Evolutionary conservation across 208 protist genomes (phyloP).

Genomic region (Lotmaria passim): DNA sequence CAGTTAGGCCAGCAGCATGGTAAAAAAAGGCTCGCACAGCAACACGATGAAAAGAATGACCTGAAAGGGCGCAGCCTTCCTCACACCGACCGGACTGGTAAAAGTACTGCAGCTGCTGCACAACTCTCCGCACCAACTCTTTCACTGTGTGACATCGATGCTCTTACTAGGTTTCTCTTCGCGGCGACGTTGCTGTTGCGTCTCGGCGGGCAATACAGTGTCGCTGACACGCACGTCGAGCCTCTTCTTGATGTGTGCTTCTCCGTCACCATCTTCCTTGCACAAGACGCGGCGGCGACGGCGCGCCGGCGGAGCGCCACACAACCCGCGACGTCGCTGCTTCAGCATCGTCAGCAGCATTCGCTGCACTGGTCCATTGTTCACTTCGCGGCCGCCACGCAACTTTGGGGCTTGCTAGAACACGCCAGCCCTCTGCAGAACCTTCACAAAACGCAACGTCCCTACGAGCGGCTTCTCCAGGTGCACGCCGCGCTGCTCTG

Average conservation of each 20-base stretch:
- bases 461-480: slow-evolving; percentile 47
- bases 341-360: slow-evolving; percentile 17
- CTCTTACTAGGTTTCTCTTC: slow-evolving; percentile 44
- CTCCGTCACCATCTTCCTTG: slow-evolving; percentile 72
- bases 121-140: not conserved
- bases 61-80: not conserved
- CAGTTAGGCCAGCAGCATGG: not conserved
- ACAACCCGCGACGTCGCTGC: not conserved
- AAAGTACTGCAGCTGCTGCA: not conserved
- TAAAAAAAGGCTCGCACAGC: not conserved
- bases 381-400: slow-evolving; percentile 66
- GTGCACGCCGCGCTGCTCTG: slow-evolving; percentile 48
- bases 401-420: slow-evolving; percentile 61
- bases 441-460: slow-evolving; percentile 26
- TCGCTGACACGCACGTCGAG: slow-evolving; percentile 74
- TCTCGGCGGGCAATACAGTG: slow-evolving; percentile 60
- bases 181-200: slow-evolving; percentile 67
- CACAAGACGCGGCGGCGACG: slow-evolving; percentile 33
- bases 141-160: not conserved
- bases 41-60: not conserved
- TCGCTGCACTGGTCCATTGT: slow-evolving; percentile 69
- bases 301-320: slow-evolving; percentile 3
- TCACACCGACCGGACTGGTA: not conserved
- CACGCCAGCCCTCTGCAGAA: slow-evolving; percentile 47
- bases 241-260: slow-evolving; percentile 54